phyloP scores from a whole-genome alignment of 1,284 basidiomycete genomes.

The Tremellales sp. region DNA sequence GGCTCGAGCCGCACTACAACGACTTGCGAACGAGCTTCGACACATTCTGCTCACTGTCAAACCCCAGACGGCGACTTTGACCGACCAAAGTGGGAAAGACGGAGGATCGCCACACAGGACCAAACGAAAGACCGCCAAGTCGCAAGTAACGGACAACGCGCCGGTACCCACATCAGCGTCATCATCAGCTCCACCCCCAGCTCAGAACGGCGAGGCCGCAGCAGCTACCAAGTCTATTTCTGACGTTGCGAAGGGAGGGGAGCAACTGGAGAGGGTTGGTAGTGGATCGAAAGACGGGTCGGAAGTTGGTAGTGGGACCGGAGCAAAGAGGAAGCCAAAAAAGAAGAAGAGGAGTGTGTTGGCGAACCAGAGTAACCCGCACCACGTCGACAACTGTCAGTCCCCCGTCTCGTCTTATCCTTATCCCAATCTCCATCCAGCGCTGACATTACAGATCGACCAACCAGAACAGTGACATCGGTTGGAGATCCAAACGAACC shows the following conservation, averaged over 20 bases:
- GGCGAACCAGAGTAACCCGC: conserved; percentile 82
- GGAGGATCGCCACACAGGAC: conserved; percentile 11
- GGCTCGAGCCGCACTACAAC: conserved; percentile 28
- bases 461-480: conserved; percentile 27
- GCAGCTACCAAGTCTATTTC: background rate
- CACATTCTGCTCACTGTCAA: conserved; percentile 29
- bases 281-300: conserved; percentile 11
- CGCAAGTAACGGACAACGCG: conserved; percentile 12
- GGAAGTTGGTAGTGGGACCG: conserved; percentile 6
- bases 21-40: conserved; percentile 36
- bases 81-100: conserved; percentile 6
- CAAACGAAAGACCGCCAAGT: conserved; percentile 16
- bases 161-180: no score
- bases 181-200: background rate
- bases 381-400: conserved; percentile 71
- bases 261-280: background rate
- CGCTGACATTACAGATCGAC: conserved; percentile 39
- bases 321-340: conserved; percentile 56
- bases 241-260: background rate
- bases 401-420: background rate
- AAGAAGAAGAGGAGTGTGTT: conserved; percentile 84
- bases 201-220: background rate
- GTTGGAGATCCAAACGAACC: conserved; percentile 33
- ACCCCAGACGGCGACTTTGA: conserved; percentile 4
- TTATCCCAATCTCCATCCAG: background rate